Evolutionary conservation across 768 basidiomycete genomes (phyloP).

Genomic region (Cystofilobasidium ferigula): DNA sequence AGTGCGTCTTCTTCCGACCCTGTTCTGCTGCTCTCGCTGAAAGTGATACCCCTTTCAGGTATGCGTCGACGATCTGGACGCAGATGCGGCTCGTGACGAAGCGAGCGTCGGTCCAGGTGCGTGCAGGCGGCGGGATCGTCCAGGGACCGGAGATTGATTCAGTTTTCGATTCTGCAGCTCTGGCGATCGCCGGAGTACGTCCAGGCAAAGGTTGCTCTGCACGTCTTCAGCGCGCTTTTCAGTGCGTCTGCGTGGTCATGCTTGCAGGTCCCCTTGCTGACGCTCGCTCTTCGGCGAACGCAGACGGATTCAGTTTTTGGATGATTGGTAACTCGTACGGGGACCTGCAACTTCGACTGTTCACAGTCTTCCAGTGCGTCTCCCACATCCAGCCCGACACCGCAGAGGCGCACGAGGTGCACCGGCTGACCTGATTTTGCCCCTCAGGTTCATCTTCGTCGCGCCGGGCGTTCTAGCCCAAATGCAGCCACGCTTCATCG

Average conservation of each 20-base stretch:
- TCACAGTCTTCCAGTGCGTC: conserved; percentile 10
- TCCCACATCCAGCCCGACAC: neutral
- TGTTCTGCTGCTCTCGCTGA: no score
- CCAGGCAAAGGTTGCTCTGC: neutral
- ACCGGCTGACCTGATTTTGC: neutral
- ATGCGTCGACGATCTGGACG: conserved; percentile 4
- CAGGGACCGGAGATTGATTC: no score
- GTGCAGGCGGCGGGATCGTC: no score
- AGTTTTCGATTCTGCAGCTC: no score
- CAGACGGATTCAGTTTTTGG: conserved; percentile 17
- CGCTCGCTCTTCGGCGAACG: neutral
- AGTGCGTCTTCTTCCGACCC: conserved; percentile 14
- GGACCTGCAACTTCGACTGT: conserved; percentile 10
- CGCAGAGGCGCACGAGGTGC: neutral
- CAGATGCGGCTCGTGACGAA: conserved; percentile 8
- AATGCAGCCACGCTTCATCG: conserved; percentile 17
- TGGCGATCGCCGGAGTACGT: conserved; percentile 14
- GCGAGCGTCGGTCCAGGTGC: conserved; percentile 2
- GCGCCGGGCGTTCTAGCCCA: conserved; percentile 20
- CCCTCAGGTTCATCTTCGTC: conserved; percentile 13
- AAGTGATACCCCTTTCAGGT: no score
- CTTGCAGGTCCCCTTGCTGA: neutral
- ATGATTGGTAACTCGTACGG: conserved; percentile 17
- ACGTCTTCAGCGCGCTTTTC: conserved; percentile 7
- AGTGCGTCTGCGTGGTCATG: neutral